These are phyloP conservation scores for Mangifera indica DNA, from an alignment of 345 rosid species.

Conservation along the genomic window DNA sequence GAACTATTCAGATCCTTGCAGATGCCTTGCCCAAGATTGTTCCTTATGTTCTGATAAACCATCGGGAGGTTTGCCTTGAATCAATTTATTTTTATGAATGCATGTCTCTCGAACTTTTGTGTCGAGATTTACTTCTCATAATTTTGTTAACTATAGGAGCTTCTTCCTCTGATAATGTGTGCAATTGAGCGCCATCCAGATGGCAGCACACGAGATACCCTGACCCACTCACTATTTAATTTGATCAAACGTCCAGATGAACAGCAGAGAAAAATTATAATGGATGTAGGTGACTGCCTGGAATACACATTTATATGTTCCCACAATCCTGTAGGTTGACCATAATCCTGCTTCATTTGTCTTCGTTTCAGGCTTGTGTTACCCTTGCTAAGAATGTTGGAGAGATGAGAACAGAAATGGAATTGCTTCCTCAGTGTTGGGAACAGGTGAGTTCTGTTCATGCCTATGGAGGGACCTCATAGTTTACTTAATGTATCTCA, in stretches of 20 bases:
- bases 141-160: constrained; percentile 54
- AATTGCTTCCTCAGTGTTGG: constrained; percentile 98
- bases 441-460: constrained; percentile 69
- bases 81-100: neutral
- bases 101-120: neutral
- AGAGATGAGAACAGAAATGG: constrained; percentile 96
- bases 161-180: constrained; percentile 97
- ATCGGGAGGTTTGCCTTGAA: constrained; percentile 75
- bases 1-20: constrained; percentile 93
- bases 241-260: constrained; percentile 98
- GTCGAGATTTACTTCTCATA: constrained; percentile 15
- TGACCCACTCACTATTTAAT: constrained; percentile 91
- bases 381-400: constrained; percentile 93
- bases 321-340: constrained; percentile 16
- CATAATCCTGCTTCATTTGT: constrained; percentile 26
- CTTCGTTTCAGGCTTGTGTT: constrained; percentile 95
- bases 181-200: constrained; percentile 98
- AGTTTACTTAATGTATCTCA: constrained; percentile 14
- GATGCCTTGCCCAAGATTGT: constrained; percentile 97
- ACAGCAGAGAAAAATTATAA: constrained; percentile 87
- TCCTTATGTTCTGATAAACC: constrained; percentile 96
- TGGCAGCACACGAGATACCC: constrained; percentile 71
- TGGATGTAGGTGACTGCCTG: constrained; percentile 71
- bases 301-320: constrained; percentile 20
- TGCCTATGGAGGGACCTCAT: constrained; percentile 22